Evolutionary conservation across 805 yeast genomes (phyloP), one percentile per base, ranked within the genome.

Genomic region (Yamadazyma nakazawae): DNA sequence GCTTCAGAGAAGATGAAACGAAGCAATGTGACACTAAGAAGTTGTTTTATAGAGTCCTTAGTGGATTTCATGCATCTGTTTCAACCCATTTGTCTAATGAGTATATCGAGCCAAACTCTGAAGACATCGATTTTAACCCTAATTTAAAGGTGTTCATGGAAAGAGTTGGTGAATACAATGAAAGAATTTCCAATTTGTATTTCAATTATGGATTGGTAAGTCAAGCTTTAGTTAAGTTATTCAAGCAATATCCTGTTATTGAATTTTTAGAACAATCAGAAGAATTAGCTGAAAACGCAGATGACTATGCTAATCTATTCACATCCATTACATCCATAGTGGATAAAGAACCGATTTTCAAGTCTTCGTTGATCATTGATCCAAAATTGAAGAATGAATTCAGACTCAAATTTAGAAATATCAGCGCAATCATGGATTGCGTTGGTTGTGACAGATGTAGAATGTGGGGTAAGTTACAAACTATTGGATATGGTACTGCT

Each of bases 391-490:
- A 94, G 58, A 84, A 84, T 52, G 98, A 94, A 57, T 91, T 94
- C 70, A 79, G 92, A 51, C 67, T 78, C 34, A 84, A 96, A 43
- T 95, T 94, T 65, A 84, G 82, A 60, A 94, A 94, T 62, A 95
- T 94, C 19, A 84, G 96, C 17, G 84, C 88, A 42, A 81, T 94
- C 37, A 94, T 94, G 97, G 97, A 92, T 64, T 94, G 99, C 70
- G 98, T 94, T 35, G 97, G 96, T 34, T 94, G 99, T 72, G 99
- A 94, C 63, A 78, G 97, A 61, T 94, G 99, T 66, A 80, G 97
- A 59, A 74, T 94, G 67, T 94, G 99, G 99, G 99, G 99, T 9
- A 94, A 94, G 66, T 80, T 94, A 26, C 99, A 94, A 70, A 89
- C 96, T 1, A 88, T 94, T 13, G 99, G 99, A 17, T 94, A 94